These are phyloP conservation scores for Cladophialophora yegresii DNA, from an alignment of 2,329 filamentous ascomycete species.

Conservation along the genomic window DNA sequence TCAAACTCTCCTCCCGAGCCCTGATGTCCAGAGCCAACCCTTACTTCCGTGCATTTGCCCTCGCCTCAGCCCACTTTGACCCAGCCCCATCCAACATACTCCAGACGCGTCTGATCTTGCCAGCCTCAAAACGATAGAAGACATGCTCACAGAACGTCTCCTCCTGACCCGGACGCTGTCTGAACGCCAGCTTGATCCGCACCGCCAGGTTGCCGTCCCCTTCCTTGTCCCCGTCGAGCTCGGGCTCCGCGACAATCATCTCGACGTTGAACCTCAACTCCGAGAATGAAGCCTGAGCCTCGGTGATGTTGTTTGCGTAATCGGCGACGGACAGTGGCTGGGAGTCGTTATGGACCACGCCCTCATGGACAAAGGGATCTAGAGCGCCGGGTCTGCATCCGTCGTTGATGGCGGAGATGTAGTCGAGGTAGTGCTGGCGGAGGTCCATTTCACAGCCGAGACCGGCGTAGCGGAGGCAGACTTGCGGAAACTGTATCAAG, in stretches of 20 bases:
- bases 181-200: constrained; percentile 23
- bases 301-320: constrained; percentile 21
- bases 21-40: not conserved
- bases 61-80: constrained; percentile 12
- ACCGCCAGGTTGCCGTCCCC: constrained; percentile 20
- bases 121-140: constrained; percentile 24
- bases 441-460: not conserved
- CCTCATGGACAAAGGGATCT: constrained; percentile 17
- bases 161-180: not conserved
- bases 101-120: constrained; percentile 29
- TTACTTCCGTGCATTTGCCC: not conserved
- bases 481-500: not conserved
- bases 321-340: constrained; percentile 18
- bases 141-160: constrained; percentile 28
- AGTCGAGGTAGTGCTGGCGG: constrained; percentile 12
- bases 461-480: not conserved
- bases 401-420: constrained; percentile 13
- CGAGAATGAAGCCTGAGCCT: constrained; percentile 18
- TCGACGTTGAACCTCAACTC: constrained; percentile 26
- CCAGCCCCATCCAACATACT: constrained; percentile 26
- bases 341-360: constrained; percentile 25
- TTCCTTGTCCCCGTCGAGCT: constrained; percentile 11
- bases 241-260: constrained; percentile 22
- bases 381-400: not conserved
- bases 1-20: not conserved